Evolutionary conservation across 2,329 filamentous ascomycete species (phyloP), one percentile per base, ranked within the genome.

Genomic region (Colletotrichum acutatum): DNA sequence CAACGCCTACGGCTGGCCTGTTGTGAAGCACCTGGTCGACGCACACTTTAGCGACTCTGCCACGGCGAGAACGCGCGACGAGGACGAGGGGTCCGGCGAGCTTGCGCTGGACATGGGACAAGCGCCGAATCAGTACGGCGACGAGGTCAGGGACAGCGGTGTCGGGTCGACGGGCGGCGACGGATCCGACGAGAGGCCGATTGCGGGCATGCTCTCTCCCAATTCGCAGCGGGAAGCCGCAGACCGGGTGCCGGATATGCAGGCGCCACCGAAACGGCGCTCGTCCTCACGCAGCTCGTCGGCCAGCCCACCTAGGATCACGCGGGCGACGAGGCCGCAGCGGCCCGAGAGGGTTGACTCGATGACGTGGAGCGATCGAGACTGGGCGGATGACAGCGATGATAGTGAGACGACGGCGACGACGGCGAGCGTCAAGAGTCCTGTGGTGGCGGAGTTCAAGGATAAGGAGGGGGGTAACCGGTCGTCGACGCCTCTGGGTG

Each of bases 1-100:
- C 69, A 99, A 99, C 79, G 97, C 97, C 0, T 97, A 97, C 78
- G 97, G 97, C 2, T 99, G 97, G 97, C 97, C 97, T 0, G 97
- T 99, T 0, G 87, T 98, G 62, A 95, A 98, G 83, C 97, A 99
- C 83, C 85, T 98, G 24, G 96, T 97, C 65, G 95, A 98, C 78
- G 95, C 95, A 0, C 97, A 99, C 83, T 99, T 99, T 80, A 93
- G 91, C 66, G 93, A 97, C 79, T 91, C 91, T 0, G 89, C 89
- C 60, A 84, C 88, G 1, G 92, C 93, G 0, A 87, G 88, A 19
- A 91, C 89, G 1, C 87, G 90, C 1, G 93, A 95, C 77, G 90
- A 93, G 61, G 83, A 92, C 37, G 92, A 94, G 80, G 84, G 86
- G 54, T 88, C 86, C n/a, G 81, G 83, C 0, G 95, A 98, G 78